A percentile compares a stretch with the other conserved stretches of the same genome.
These are phyloP conservation scores for Aureobasidium sp. DNA, from an alignment of 2,329 filamentous ascomycete species.

Conservation along the genomic window DNA sequence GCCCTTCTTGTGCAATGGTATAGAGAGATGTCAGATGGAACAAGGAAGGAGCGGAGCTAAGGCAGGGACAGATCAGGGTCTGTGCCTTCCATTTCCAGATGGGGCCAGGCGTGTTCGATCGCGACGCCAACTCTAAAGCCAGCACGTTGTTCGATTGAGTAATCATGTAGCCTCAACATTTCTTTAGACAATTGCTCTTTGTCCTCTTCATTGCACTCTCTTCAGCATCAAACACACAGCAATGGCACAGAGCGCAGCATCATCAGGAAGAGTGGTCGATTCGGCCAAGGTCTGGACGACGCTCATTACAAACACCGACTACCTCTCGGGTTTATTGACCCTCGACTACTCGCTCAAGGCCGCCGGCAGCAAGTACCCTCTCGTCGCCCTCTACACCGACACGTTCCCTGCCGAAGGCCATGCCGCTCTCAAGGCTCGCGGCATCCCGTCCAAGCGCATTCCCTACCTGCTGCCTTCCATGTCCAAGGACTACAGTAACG, in stretches of 20 bases:
- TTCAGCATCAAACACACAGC: neutral
- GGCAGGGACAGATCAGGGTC: neutral
- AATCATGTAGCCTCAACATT: neutral
- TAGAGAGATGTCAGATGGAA: neutral
- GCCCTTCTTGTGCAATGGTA: neutral
- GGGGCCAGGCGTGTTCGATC: neutral
- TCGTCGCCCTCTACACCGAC: slow-evolving; percentile 77
- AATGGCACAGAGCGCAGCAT: neutral
- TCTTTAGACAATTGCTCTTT: neutral
- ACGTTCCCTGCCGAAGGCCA: slow-evolving; percentile 61
- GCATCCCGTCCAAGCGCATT: slow-evolving; percentile 62
- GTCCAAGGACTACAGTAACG: slow-evolving; percentile 60
- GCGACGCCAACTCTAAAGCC: slow-evolving; percentile 4
- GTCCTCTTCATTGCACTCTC: neutral
- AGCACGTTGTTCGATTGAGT: slow-evolving; percentile 1
- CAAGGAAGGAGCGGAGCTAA: neutral
- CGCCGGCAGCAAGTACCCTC: slow-evolving; percentile 60
- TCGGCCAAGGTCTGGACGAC: slow-evolving; percentile 63
- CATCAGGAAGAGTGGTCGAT: slow-evolving; percentile 20
- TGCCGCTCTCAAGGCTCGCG: slow-evolving; percentile 58
- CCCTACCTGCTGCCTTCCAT: slow-evolving; percentile 62
- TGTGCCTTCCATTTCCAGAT: slow-evolving; percentile 1
- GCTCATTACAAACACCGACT: slow-evolving; percentile 75
- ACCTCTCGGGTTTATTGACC: slow-evolving; percentile 74
- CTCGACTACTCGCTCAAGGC: slow-evolving; percentile 68